Evolutionary conservation across 345 rosid genomes (phyloP).

Genomic region (Brassica cretica): DNA sequence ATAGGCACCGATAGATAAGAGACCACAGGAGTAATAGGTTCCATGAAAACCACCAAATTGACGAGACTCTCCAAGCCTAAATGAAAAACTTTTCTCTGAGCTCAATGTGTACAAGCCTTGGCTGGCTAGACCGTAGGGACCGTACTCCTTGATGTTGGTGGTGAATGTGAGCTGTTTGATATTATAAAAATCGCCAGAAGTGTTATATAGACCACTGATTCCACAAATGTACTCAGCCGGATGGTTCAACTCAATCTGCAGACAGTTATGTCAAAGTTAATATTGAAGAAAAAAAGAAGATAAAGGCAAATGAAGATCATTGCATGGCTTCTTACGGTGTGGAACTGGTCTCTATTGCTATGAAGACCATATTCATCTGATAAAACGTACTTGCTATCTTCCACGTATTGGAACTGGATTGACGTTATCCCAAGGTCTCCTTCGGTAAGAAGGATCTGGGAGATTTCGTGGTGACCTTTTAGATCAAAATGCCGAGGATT

Average conservation of each 20-base stretch:
- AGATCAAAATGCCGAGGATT: no score
- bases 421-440: no score
- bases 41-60: not conserved
- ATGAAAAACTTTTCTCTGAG: not conserved
- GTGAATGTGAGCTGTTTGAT: not conserved
- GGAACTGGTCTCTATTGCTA: no score
- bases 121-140: conserved; percentile 6
- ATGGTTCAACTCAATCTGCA: conserved; percentile 25
- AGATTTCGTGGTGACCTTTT: no score
- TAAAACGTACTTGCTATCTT: no score
- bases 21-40: not conserved
- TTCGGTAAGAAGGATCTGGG: no score
- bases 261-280: not conserved
- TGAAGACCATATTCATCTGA: no score
- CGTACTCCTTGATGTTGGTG: not conserved
- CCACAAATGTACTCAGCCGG: conserved; percentile 2
- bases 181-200: not conserved
- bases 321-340: no score
- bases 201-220: not conserved
- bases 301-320: not conserved
- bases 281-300: not conserved
- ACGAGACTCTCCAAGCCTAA: not conserved
- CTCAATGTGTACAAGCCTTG: not conserved
- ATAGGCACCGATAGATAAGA: not conserved
- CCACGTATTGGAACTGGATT: no score